These are phyloP conservation scores for Penicillium sp. DNA, from an alignment of 2,329 filamentous ascomycete species.

Conservation along the genomic window DNA sequence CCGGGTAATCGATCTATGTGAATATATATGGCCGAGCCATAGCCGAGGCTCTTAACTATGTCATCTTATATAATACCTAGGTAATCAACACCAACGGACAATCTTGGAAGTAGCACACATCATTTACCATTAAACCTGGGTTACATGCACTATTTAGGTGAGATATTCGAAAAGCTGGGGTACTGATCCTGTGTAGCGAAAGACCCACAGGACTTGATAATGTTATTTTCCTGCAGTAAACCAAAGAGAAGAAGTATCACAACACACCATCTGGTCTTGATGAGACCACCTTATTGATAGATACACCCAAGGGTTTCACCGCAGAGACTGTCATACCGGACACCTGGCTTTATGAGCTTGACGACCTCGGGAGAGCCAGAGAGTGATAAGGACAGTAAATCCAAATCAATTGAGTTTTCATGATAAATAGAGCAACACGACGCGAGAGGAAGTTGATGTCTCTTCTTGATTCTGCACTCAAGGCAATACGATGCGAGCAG, in stretches of 20 bases:
- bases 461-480: background rate
- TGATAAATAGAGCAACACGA: background rate
- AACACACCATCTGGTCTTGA: background rate
- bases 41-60: background rate
- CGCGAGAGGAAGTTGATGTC: background rate
- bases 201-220: background rate
- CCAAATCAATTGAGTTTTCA: background rate
- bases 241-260: background rate
- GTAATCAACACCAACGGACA: background rate
- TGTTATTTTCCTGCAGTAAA: background rate
- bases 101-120: background rate
- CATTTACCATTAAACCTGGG: background rate
- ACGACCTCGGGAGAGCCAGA: background rate
- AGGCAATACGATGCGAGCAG: background rate
- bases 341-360: background rate
- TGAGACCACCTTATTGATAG: background rate
- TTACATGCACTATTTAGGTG: background rate
- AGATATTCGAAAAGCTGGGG: background rate
- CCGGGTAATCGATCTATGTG: background rate
- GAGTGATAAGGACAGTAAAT: background rate
- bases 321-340: background rate
- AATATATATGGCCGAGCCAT: background rate
- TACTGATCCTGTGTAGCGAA: background rate
- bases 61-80: background rate
- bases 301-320: slow-evolving; percentile 1